These are phyloP conservation scores for Psilocybe mexicana DNA, from an alignment of 1,284 basidiomycete genomes.

Conservation along the genomic window DNA sequence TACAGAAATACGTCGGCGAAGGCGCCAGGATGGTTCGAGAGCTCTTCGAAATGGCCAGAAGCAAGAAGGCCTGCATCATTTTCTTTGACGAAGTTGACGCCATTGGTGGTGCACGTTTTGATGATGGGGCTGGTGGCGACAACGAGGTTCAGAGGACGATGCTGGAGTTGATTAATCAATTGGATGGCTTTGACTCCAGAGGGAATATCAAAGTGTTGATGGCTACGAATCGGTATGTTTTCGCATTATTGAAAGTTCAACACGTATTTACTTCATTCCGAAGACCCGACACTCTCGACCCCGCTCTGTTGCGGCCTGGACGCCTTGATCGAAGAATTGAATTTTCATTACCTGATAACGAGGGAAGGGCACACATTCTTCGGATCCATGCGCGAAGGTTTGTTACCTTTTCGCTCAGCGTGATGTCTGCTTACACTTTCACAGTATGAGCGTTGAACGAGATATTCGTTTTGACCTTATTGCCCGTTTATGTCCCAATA, in stretches of 20 bases:
- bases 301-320: constrained; percentile 93
- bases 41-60: constrained; percentile 98
- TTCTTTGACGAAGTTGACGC: constrained; percentile 99
- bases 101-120: constrained; percentile 98
- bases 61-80: constrained; percentile 99
- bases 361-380: constrained; percentile 96
- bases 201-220: constrained; percentile 99
- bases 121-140: constrained; percentile 98
- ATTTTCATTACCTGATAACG: constrained; percentile 93
- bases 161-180: constrained; percentile 98
- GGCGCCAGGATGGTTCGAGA: constrained; percentile 99
- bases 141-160: constrained; percentile 99
- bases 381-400: constrained; percentile 95
- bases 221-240: constrained; percentile 89
- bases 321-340: constrained; percentile 96
- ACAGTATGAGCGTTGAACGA: constrained; percentile 95
- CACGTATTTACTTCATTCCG: constrained; percentile 9
- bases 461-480: constrained; percentile 98
- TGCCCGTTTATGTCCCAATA: constrained; percentile 95
- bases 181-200: constrained; percentile 97
- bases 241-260: not conserved
- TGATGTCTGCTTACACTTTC: constrained; percentile 6
- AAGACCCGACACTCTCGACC: constrained; percentile 97
- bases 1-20: constrained; percentile 99
- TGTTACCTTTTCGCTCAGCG: constrained; percentile 1